phyloP scores from a whole-genome alignment of 768 basidiomycete genomes.

The Phylloporus sp. region DNA sequence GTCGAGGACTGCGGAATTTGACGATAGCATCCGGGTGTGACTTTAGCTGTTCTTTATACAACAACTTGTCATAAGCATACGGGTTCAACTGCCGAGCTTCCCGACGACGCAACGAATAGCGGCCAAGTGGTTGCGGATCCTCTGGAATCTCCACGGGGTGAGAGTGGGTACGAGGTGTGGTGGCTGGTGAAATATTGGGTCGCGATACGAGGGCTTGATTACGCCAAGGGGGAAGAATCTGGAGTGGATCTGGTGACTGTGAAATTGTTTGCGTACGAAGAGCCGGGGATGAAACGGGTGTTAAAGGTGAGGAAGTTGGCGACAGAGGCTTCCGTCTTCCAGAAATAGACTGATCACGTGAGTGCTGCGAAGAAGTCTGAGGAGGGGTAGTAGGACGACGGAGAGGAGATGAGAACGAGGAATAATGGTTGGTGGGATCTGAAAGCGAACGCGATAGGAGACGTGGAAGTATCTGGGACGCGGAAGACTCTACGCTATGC shows the following conservation, averaged over 20 bases:
- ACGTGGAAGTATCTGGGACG: background rate
- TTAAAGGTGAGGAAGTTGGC: conserved; percentile 19
- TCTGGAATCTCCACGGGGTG: conserved; percentile 10
- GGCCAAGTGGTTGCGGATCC: conserved; percentile 19
- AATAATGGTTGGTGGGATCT: conserved; percentile 9
- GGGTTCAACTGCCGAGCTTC: conserved; percentile 55
- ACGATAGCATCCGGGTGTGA: conserved; percentile 65
- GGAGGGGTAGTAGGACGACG: conserved; percentile 15
- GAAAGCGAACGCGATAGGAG: conserved; percentile 13
- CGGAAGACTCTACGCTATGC: background rate
- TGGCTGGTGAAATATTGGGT: background rate
- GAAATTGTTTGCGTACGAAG: conserved; percentile 2
- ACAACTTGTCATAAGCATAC: conserved; percentile 49
- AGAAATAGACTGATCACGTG: conserved; percentile 1
- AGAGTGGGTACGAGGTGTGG: background rate
- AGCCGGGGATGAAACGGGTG: conserved; percentile 16
- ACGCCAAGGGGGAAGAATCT: conserved; percentile 7
- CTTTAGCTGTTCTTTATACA: conserved; percentile 49
- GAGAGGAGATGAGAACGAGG: conserved; percentile 15
- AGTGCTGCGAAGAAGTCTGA: conserved; percentile 12
- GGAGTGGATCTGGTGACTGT: conserved; percentile 24
- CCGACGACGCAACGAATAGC: conserved; percentile 56
- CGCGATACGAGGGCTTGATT: background rate
- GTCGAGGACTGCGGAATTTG: conserved; percentile 38
- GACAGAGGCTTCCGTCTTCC: background rate